Evolutionary conservation across 805 yeast species (phyloP).

Genomic region (Candida saitoana): DNA sequence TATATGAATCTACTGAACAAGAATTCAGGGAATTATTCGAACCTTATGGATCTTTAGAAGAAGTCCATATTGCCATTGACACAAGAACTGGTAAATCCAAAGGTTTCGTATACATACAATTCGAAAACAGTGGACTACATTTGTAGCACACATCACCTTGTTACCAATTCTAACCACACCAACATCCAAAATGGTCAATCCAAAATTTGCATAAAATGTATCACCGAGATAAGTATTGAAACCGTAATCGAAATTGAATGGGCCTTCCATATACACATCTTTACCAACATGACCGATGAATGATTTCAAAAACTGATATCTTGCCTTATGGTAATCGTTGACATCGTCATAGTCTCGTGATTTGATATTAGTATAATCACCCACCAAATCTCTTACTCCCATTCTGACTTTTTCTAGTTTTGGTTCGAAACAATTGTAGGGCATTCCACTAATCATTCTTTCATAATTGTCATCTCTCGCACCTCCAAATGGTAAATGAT

Average conservation of each 20-base stretch:
- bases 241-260: conserved; percentile 12
- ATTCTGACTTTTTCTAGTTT: conserved; percentile 9
- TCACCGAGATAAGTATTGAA: conserved; percentile 12
- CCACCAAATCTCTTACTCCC: conserved; percentile 8
- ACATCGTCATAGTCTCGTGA: conserved; percentile 7
- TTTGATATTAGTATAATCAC: conserved; percentile 11
- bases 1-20: conserved; percentile 72
- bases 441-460: conserved; percentile 15
- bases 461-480: conserved; percentile 12
- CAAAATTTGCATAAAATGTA: conserved; percentile 11
- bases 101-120: conserved; percentile 87
- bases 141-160: conserved; percentile 12
- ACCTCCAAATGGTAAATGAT: conserved; percentile 10
- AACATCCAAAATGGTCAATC: conserved; percentile 12
- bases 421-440: conserved; percentile 8
- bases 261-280: conserved; percentile 11
- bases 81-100: conserved; percentile 86
- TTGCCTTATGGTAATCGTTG: conserved; percentile 9
- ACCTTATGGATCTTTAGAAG: conserved; percentile 69
- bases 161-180: conserved; percentile 12
- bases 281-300: conserved; percentile 13
- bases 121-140: conserved; percentile 46
- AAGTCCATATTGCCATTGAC: conserved; percentile 90
- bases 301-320: conserved; percentile 5
- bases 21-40: conserved; percentile 68